phyloP scores from a whole-genome alignment of 164 flowering plant species.

The Amborella trichopoda region DNA sequence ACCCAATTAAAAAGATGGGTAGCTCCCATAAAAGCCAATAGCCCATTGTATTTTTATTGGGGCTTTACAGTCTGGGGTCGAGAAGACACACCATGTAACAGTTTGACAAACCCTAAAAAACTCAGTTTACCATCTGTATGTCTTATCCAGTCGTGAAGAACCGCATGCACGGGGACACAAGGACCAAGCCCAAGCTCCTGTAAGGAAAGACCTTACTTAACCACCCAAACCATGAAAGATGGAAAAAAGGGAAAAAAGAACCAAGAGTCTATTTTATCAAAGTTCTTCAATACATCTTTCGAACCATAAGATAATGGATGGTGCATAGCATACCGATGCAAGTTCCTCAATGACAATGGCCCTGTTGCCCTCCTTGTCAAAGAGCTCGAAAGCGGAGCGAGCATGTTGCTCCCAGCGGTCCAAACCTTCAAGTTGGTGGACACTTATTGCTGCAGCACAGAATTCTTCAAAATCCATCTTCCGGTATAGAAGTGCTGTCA shows the following conservation, averaged over 20 bases:
- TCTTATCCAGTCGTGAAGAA: constrained; percentile 85
- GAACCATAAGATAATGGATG: too few species aligned
- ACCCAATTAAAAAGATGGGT: too few species aligned
- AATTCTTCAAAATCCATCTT: constrained; percentile 93
- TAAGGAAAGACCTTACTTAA: too few species aligned
- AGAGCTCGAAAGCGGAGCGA: constrained; percentile 77
- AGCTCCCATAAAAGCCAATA: too few species aligned
- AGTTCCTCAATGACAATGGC: constrained; percentile 85
- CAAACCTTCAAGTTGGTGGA: constrained; percentile 86
- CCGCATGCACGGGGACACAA: constrained; percentile 75
- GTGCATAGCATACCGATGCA: constrained; percentile 78
- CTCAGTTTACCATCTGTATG: constrained; percentile 92
- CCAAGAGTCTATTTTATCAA: too few species aligned
- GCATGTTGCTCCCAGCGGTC: constrained; percentile 93
- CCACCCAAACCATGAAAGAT: background rate
- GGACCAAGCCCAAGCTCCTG: constrained; percentile 94
- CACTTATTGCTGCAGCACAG: constrained; percentile 82
- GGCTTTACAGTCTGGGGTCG: too few species aligned
- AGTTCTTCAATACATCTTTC: too few species aligned
- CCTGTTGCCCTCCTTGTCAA: constrained; percentile 86
- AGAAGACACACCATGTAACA: constrained; percentile 74
- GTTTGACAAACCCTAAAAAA: constrained; percentile 83
- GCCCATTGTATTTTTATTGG: too few species aligned
- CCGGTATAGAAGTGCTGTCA: constrained; percentile 77
- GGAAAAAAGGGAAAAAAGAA: too few species aligned